Conservation (phyloP, 495 filamentous ascomycete species). For the Neurospora tetraspora region DNA sequence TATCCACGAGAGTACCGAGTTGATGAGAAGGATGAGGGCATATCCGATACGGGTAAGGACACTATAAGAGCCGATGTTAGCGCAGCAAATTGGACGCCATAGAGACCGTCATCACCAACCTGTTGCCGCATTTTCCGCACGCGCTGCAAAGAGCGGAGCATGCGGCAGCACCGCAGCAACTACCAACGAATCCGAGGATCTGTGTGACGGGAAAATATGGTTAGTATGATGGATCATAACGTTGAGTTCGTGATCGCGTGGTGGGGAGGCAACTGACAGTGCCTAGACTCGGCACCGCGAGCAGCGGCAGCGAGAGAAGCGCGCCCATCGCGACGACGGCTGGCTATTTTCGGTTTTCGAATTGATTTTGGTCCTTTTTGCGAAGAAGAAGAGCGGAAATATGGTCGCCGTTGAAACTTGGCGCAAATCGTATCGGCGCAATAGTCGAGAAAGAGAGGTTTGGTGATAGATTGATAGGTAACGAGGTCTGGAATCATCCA, state of each 20-base stretch:
- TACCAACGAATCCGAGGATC: constrained; percentile 66
- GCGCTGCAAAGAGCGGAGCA: constrained; percentile 89
- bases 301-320: constrained; percentile 75
- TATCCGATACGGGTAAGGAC: constrained; percentile 97
- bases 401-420: background rate
- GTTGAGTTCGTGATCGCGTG: background rate
- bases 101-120: constrained; percentile 37
- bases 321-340: constrained; percentile 63
- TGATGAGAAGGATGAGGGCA: constrained; percentile 88
- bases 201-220: constrained; percentile 22
- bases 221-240: background rate
- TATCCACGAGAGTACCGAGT: constrained; percentile 95
- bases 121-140: constrained; percentile 94
- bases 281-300: constrained; percentile 77
- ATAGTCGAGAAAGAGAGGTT: background rate
- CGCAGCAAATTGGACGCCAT: background rate
- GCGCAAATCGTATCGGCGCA: background rate
- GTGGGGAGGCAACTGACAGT: constrained; percentile 52
- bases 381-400: background rate
- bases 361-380: background rate
- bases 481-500: background rate
- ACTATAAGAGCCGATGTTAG: constrained; percentile 31
- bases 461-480: background rate
- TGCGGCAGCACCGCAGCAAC: constrained; percentile 91
- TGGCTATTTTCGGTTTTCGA: background rate